Percentiles rank a stretch among this genome's conserved stretches.
phyloP scores from a whole-genome alignment of 345 rosid species.

The Heritiera littoralis region DNA sequence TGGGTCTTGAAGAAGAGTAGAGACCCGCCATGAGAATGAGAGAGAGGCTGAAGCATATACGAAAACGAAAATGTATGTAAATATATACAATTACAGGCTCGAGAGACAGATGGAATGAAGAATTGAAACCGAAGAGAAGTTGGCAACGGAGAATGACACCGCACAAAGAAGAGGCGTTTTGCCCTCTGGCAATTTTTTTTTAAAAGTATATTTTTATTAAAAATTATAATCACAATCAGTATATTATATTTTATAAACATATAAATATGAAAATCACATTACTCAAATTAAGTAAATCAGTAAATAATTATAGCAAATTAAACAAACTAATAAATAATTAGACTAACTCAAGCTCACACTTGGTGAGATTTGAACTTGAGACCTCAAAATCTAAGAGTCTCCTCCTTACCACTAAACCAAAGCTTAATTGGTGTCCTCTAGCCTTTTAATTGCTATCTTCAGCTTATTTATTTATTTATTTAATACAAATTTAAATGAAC shows the following conservation, averaged over 20 bases:
- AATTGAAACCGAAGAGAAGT: slow-evolving; percentile 12
- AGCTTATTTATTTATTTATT: not conserved
- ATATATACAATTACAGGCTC: not conserved
- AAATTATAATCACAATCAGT: no score
- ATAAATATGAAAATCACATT: no score
- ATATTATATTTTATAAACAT: no score
- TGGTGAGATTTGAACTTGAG: no score
- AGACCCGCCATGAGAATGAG: slow-evolving; percentile 58
- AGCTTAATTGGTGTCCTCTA: not conserved
- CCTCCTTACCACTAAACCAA: no score
- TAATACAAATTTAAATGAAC: no score
- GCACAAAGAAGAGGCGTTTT: slow-evolving; percentile 23
- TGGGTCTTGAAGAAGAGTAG: slow-evolving; percentile 27
- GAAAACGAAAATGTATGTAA: not conserved
- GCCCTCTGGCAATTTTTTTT: slow-evolving; percentile 12
- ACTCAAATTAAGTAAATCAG: no score
- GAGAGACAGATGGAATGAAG: not conserved
- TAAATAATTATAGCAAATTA: no score
- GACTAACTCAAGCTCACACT: no score
- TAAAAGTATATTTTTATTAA: no score
- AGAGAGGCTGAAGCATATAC: not conserved
- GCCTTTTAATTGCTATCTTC: not conserved
- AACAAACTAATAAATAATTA: no score
- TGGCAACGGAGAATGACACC: slow-evolving; percentile 1
- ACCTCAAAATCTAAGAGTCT: no score